Base-by-base conservation (phyloP, 2,329 filamentous ascomycete species). In the Exophiala phaeomuriformis region DNA sequence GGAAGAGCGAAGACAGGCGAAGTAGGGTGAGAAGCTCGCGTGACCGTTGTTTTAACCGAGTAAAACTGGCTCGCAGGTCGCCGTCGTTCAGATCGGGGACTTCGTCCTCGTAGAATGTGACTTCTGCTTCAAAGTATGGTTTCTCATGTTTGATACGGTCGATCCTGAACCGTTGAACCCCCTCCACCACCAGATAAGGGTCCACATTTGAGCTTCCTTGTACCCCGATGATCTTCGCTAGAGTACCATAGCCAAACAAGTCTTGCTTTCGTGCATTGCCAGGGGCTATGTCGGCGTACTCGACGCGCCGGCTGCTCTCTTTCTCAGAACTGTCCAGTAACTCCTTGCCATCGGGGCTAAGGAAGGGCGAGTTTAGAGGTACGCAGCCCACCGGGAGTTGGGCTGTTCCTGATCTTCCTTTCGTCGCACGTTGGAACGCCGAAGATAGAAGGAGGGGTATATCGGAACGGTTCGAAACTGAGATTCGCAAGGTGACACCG, bases 381-480 rank as follows among this genome's bases (percentile, higher is more conserved):
- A 97, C 83, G 69, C 91, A 97, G 49, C 86, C 89, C 61, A 97
- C 84, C 5, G 87, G 84, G 62, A 95, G 82, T 61, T 82, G 77
- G 58, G 78, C 79, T 30, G 82, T 80, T 61, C 84, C 76, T 1
- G 75, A 80, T 64, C 83, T 84, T 28, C 75, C 72, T 39, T 81
- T 80, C 33, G 86, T 77, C 30, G 84, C 84, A 62, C 84, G 83
- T 64, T 86, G 86, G 71, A 95, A 91, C 56, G 95, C 81, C 63
- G 85, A 84, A 19, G 90, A 87, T 53, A 98, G 82, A 42, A 97
- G 81, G 47, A 91, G 87, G 49, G 89, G 85, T 61, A 97, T 85
- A 70, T 97, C 93, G 61, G 88, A 83, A 48, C 91, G 88, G 69
- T 85, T 84, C 39, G 85, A 82, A 49, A 96, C 85, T 51, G 88